Conservation (phyloP, 208 protist species). For the Trichomonas vaginalis region DNA sequence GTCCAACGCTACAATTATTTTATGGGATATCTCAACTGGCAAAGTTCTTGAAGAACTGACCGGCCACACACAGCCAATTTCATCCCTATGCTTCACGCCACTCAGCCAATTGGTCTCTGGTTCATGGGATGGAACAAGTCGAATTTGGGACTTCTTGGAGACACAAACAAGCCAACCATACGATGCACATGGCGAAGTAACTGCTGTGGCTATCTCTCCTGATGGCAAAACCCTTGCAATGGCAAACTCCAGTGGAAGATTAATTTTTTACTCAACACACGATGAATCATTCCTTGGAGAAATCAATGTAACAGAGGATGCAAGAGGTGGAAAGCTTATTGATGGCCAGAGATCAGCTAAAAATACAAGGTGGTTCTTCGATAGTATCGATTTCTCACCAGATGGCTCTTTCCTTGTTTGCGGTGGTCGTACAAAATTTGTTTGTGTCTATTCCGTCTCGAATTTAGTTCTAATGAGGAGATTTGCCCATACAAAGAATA, state of each 20-base stretch:
- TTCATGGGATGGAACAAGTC: constrained; percentile 28
- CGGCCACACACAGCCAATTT: constrained; percentile 30
- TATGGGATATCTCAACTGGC: constrained; percentile 25
- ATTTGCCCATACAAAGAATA: neutral
- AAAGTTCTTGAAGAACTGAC: constrained; percentile 26
- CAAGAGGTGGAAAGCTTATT: neutral
- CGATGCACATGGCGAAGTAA: neutral
- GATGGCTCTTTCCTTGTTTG: neutral
- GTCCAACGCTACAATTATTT: neutral
- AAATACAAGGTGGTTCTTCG: neutral
- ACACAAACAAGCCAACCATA: neutral
- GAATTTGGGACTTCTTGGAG: constrained; percentile 33
- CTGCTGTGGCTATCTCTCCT: neutral
- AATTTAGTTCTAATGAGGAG: neutral
- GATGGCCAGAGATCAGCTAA: neutral
- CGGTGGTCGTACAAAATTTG: neutral
- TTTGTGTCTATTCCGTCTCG: neutral
- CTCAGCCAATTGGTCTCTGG: constrained; percentile 6
- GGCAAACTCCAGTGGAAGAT: neutral
- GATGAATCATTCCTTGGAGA: neutral
- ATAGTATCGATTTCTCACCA: neutral
- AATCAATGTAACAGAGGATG: neutral
- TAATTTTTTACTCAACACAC: neutral
- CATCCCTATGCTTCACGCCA: constrained; percentile 19
- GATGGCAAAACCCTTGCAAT: neutral